Evolutionary conservation across 1,284 basidiomycete genomes (phyloP), one percentile per base, ranked within the genome.

Genomic region (Ceratobasidium sp.): DNA sequence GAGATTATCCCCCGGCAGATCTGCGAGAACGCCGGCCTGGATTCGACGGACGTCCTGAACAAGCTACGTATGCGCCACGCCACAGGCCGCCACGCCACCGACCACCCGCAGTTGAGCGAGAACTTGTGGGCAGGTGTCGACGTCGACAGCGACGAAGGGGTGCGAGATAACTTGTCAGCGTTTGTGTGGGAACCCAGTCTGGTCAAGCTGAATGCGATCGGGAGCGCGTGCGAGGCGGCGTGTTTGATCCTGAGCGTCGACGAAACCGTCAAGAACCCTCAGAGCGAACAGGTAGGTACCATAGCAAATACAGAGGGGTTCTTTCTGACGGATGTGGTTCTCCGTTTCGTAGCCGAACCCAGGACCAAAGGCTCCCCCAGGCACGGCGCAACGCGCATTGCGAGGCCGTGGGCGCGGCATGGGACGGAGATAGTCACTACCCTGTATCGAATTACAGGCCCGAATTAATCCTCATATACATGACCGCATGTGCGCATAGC

Each of bases 111-210:
- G 21, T 55, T 70, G 30, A 83, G 85, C 67, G 87, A 89, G 62
- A 72, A 74, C 14, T 88, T 85, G 72, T 98, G 96, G 96, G 92
- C 89, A 52, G 97, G 97, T 74, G 95, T 99, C 28, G 96, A 98
- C 78, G 95, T 99, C 36, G 96, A 99, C 74, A 91, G 91, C 10
- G 80, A 83, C 6, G 93, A 96, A 60, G 92, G 94, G 18, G 94
- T 98, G 28, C 89, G 93, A 69, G 90, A 99, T 82, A 98, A 98
- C 82, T 92, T 98, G 91, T 92, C 94, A 73, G 92, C 92, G 61
- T 99, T 98, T 79, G 96, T 99, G 8, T 99, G 97, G 97, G 97
- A 99, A 80, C 97, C 97, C 16, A 92, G 92, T 76, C 84, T 99
- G 71, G 93, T 99, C 78, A 98, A 99, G 84, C 85, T 92, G 74